Conservation (phyloP, 768 basidiomycete genomes). For the Leccinum subtestaceum region DNA sequence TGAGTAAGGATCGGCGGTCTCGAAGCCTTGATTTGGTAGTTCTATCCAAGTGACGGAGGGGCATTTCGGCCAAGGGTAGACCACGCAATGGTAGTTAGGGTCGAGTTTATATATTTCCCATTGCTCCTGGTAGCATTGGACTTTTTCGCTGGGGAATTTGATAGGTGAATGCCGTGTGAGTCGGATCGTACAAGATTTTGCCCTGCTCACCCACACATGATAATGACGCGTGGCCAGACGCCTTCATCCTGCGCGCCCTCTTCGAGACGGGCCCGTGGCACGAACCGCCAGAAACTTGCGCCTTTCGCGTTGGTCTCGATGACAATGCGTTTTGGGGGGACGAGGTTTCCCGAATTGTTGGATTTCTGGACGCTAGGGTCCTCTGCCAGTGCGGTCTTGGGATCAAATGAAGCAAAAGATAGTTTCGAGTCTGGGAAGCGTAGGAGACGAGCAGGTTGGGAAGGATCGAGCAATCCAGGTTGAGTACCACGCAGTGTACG, state of each 20-base stretch:
- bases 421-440: constrained; percentile 55
- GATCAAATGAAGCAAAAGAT: constrained; percentile 76
- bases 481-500: constrained; percentile 38
- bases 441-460: constrained; percentile 61
- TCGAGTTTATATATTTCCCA: constrained; percentile 88
- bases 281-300: constrained; percentile 68
- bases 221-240: constrained; percentile 61
- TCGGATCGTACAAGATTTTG: constrained; percentile 1
- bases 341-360: constrained; percentile 44
- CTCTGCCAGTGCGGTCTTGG: constrained; percentile 54
- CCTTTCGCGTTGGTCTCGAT: constrained; percentile 62
- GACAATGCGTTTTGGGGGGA: constrained; percentile 68
- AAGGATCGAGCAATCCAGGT: constrained; percentile 66
- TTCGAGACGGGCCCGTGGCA: constrained; percentile 63
- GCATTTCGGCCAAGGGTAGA: constrained; percentile 42
- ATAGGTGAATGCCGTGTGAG: constrained; percentile 9
- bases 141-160: constrained; percentile 38
- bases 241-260: constrained; percentile 65
- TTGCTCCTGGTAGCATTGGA: constrained; percentile 65
- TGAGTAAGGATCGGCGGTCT: constrained; percentile 10
- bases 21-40: constrained; percentile 2
- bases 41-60: constrained; percentile 25
- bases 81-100: constrained; percentile 64
- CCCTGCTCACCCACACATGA: constrained; percentile 63
- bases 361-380: constrained; percentile 39